These are phyloP conservation scores for Pterocarpus macrocarpus DNA, from an alignment of 306 rosid species.

Conservation along the genomic window DNA sequence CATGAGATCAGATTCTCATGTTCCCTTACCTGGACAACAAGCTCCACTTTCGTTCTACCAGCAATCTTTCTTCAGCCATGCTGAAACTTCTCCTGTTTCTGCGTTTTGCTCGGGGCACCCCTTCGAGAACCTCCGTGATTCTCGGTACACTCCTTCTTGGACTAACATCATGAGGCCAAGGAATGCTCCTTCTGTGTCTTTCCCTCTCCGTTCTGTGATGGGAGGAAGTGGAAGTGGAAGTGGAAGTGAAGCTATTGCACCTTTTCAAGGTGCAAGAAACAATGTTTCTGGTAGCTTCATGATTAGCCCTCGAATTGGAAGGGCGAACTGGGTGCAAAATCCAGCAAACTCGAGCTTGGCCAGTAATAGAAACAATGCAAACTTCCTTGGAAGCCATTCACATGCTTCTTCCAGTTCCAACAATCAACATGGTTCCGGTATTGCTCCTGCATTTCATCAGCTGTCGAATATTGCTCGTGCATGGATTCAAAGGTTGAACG, in stretches of 20 bases:
- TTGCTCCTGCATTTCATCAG: neutral
- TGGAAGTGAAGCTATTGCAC: neutral
- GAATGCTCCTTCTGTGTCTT: neutral
- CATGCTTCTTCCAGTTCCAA: neutral
- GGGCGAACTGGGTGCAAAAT: neutral
- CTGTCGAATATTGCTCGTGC: slow-evolving; percentile 22
- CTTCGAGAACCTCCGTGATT: too few relatives aligned
- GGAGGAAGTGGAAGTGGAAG: neutral
- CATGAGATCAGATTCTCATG: too few relatives aligned
- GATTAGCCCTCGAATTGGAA: slow-evolving; percentile 14
- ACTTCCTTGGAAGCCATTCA: slow-evolving; percentile 26
- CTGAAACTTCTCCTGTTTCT: neutral
- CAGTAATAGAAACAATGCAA: slow-evolving; percentile 16
- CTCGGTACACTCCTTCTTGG: neutral
- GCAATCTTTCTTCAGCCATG: neutral
- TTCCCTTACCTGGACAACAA: too few relatives aligned
- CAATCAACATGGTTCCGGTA: neutral
- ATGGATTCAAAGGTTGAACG: neutral
- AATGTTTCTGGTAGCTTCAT: neutral
- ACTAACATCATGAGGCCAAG: neutral
- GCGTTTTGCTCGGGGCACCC: too few relatives aligned
- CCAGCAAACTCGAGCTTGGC: neutral
- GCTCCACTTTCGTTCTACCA: neutral
- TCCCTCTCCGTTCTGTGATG: neutral
- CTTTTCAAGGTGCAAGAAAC: neutral